Base-by-base conservation (phyloP, 139 green algal species). In the Parachlorella kessleri region DNA sequence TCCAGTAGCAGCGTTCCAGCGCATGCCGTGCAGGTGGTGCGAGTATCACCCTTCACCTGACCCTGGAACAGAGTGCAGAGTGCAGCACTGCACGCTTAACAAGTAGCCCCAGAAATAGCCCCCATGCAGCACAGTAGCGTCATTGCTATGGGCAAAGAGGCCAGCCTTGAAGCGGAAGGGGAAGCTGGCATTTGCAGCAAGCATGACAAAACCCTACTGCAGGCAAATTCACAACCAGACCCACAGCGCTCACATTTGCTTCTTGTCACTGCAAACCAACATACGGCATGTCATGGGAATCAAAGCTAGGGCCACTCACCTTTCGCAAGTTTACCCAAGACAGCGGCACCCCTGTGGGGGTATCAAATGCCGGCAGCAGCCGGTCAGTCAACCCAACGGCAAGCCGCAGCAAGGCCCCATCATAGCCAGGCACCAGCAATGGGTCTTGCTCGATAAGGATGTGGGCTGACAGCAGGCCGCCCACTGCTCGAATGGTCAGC, bases 1-100 rank as follows among this genome's bases (percentile, higher is more conserved):
- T 98, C 95, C 55, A 98, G 80, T 63, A 96, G 82, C 76, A 98
- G 72, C 6, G 94, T 98, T 35, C 91, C 92, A 0, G 92, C 94
- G 69, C 92, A 96, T 2, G 95, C 94, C n/a, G 92, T 95, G 78
- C 93, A 97, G 7, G 94, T 96, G 32, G 82, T 40, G 35, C 88
- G 87, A 42, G 86, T 87, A 33, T 94, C 89, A 14, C 73, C 75
- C 3, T 73, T 66, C 24, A 90, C 33, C 38, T 91, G 71, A 6
- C 81, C 85, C 82, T 89, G 77, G 63, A 77, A 37, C 63, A 9
- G 9, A 37, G 63, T n/a, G n/a, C n/a, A n/a, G n/a, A n/a, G n/a
- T n/a, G n/a, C n/a, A n/a, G n/a, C n/a, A n/a, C n/a, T n/a, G n/a
- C n/a, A n/a, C n/a, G n/a, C n/a, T n/a, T n/a, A n/a, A n/a, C n/a